Conservation (phyloP, 768 basidiomycete genomes). For the Ramaria sp. region DNA sequence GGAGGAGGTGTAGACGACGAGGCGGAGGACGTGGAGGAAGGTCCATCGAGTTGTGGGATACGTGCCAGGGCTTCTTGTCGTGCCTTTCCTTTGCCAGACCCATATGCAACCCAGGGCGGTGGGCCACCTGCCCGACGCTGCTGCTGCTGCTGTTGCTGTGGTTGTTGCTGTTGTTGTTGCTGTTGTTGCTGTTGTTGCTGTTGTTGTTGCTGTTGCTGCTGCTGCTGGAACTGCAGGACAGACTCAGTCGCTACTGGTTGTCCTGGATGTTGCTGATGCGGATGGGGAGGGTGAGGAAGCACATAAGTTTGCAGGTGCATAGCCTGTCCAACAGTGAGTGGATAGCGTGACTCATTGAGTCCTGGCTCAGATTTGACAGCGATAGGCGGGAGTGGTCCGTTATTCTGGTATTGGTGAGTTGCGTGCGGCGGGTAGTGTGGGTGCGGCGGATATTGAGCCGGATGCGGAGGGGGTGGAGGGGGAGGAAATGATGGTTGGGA, state of each 20-base stretch:
- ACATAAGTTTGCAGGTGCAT: slow-evolving; percentile 37
- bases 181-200: too few species aligned
- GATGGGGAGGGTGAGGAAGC: slow-evolving; percentile 52
- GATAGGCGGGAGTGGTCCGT: slow-evolving; percentile 4
- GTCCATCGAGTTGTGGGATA: slow-evolving; percentile 79
- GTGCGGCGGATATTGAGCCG: slow-evolving; percentile 27
- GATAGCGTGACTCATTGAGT: slow-evolving; percentile 46
- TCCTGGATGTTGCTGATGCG: slow-evolving; percentile 39
- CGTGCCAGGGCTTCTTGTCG: slow-evolving; percentile 9
- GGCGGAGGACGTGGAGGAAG: slow-evolving; percentile 55
- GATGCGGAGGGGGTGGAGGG: slow-evolving; percentile 53
- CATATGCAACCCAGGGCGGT: slow-evolving; percentile 3
- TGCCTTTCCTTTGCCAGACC: slow-evolving; percentile 7
- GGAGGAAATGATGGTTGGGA: slow-evolving; percentile 36
- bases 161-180: too few species aligned
- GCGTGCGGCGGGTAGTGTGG: slow-evolving; percentile 38
- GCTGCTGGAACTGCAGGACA: slow-evolving; percentile 41
- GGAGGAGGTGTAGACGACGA: slow-evolving; percentile 58
- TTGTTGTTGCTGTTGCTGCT: too few species aligned
- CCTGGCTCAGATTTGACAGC: slow-evolving; percentile 63
- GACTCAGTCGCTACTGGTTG: slow-evolving; percentile 52
- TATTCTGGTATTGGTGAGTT: slow-evolving; percentile 15
- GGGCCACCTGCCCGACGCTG: slow-evolving; percentile 2
- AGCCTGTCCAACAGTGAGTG: slow-evolving; percentile 35
- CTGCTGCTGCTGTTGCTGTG: too few species aligned